Evolutionary conservation across 495 filamentous ascomycete genomes (phyloP).

Genomic region (Lophiostoma macrostomum): DNA sequence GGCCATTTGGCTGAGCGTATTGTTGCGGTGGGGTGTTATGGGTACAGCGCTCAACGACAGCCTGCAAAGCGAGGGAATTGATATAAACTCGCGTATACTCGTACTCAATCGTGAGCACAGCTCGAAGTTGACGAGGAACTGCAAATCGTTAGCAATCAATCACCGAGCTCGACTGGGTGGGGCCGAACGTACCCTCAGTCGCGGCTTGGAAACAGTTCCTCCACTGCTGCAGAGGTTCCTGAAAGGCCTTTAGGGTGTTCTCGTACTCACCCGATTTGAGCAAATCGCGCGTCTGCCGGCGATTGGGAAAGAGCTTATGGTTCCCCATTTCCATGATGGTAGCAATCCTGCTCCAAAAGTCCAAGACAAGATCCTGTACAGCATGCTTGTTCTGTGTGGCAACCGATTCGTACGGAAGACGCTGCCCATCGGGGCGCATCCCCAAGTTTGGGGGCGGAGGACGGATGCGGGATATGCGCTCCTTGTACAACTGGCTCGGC

Average conservation of each 20-base stretch:
- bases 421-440: conserved; percentile 47
- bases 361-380: conserved; percentile 72
- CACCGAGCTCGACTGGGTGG: conserved; percentile 45
- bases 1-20: conserved; percentile 31
- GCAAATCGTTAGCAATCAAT: conserved; percentile 31
- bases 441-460: conserved; percentile 15
- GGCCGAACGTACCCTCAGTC: conserved; percentile 16
- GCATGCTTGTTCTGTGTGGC: conserved; percentile 43
- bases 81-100: conserved; percentile 62
- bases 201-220: conserved; percentile 66
- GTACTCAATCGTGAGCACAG: conserved; percentile 74
- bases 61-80: conserved; percentile 90
- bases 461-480: conserved; percentile 24
- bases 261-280: conserved; percentile 83
- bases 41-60: conserved; percentile 89
- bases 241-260: conserved; percentile 72
- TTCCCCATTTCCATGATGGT: conserved; percentile 86
- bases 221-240: conserved; percentile 72
- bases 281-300: conserved; percentile 76
- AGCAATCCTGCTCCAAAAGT: conserved; percentile 89
- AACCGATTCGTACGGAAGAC: conserved; percentile 27
- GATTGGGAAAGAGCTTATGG: conserved; percentile 76
- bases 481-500: conserved; percentile 24
- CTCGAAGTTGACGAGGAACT: conserved; percentile 74
- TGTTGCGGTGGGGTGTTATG: conserved; percentile 47